Conservation (phyloP, 257 asterid genomes). For the Oldenlandia corymbosa region DNA sequence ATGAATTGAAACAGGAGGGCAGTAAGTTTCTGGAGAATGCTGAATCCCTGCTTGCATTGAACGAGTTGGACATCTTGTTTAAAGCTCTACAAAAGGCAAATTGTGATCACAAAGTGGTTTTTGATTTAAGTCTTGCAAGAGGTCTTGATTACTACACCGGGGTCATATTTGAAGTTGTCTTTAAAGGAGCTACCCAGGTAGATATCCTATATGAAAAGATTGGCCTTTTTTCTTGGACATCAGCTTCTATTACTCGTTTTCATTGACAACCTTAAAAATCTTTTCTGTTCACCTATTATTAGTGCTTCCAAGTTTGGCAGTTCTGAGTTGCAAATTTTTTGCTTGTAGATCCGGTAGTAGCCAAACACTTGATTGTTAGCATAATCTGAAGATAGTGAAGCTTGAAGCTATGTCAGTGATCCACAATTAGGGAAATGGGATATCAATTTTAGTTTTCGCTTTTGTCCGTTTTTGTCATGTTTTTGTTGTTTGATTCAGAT, state of each 20-base stretch:
- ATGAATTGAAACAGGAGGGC: conserved; percentile 55
- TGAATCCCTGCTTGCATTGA: conserved; percentile 62
- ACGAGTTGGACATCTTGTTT: conserved; percentile 78
- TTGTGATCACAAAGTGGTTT: conserved; percentile 63
- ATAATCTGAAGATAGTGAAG: neutral
- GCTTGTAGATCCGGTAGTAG: no score
- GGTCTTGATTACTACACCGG: conserved; percentile 99
- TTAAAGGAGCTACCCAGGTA: conserved; percentile 73
- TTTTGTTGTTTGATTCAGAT: conserved; percentile 4
- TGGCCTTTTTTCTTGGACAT: no score
- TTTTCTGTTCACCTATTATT: no score
- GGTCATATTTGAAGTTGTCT: conserved; percentile 87
- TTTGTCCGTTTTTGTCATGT: neutral
- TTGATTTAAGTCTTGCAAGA: conserved; percentile 97
- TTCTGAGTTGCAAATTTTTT: no score
- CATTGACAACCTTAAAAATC: no score
- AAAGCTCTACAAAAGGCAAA: conserved; percentile 62
- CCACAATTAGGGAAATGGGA: neutral
- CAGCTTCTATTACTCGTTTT: no score
- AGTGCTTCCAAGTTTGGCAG: no score
- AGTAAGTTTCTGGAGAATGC: conserved; percentile 58
- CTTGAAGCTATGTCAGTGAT: neutral
- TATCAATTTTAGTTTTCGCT: neutral
- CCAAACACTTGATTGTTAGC: no score
- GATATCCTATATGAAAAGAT: no score